Conservation (phyloP, 805 yeast genomes). For the Isabelozyma pseudorhagii region DNA sequence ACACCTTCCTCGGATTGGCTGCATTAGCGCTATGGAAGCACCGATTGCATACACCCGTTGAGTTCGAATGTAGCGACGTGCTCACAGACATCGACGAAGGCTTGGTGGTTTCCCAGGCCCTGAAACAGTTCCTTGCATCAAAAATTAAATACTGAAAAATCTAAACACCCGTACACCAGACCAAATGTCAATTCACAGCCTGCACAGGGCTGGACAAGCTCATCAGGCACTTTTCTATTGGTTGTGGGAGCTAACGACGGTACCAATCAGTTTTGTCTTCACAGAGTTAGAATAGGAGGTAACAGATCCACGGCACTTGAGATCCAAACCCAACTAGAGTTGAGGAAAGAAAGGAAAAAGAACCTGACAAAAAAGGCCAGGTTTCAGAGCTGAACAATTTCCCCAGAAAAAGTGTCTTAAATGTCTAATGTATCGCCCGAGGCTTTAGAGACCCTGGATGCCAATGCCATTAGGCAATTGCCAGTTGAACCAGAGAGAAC, state of each 20-base stretch:
- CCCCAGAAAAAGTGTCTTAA: not conserved
- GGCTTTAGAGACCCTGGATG: not conserved
- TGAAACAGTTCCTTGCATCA: slow-evolving; percentile 6
- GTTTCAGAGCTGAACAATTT: not conserved
- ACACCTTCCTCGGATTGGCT: slow-evolving; percentile 60
- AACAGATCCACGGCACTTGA: not conserved
- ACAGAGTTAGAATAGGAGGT: too few relatives aligned
- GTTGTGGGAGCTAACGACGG: not conserved
- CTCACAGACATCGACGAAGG: slow-evolving; percentile 22
- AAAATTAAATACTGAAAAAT: too few relatives aligned
- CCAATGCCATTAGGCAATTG: too few relatives aligned
- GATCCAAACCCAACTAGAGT: not conserved
- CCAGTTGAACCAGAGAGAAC: not conserved
- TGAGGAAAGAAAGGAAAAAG: not conserved
- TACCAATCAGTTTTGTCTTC: too few relatives aligned
- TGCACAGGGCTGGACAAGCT: not conserved
- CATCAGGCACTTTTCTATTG: not conserved
- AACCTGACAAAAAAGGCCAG: not conserved
- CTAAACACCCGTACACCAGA: not conserved
- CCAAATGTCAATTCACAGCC: not conserved
- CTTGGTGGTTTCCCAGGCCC: slow-evolving; percentile 20
- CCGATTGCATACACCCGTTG: not conserved
- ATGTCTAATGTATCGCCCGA: not conserved
- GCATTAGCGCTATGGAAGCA: slow-evolving; percentile 16
- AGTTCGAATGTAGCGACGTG: slow-evolving; percentile 4